Conservation (phyloP, 805 yeast genomes). For the Candida wancherniae region DNA sequence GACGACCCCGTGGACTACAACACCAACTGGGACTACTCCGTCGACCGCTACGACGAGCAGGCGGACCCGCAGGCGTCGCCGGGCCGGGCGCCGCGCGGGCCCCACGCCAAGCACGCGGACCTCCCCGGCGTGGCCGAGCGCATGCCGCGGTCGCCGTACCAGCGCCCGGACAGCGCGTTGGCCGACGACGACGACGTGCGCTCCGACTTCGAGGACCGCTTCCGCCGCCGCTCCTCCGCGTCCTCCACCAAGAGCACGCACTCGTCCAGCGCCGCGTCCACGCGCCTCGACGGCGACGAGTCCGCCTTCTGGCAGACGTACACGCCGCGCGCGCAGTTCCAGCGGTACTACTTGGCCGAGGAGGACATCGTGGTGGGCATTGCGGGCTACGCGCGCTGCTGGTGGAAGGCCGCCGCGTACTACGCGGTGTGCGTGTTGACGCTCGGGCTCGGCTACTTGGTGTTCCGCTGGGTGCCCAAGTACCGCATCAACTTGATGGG, state of each 20-base stretch:
- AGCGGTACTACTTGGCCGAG: constrained; percentile 88
- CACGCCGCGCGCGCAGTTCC: constrained; percentile 46
- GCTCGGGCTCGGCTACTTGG: constrained; percentile 66
- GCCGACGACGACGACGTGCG: constrained; percentile 9
- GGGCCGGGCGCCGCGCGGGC: constrained; percentile 19
- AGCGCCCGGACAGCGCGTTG: constrained; percentile 1
- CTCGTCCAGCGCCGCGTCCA: constrained; percentile 6
- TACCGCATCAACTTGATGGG: constrained; percentile 68
- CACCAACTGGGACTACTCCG: constrained; percentile 67
- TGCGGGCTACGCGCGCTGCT: constrained; percentile 74
- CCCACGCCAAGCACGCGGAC: constrained; percentile 8
- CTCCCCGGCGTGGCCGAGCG: constrained; percentile 7
- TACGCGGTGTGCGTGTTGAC: constrained; percentile 53
- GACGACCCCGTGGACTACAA: constrained; percentile 62
- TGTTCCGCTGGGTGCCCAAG: constrained; percentile 83
- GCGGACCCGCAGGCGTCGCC: too few relatives aligned
- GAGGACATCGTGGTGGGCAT: constrained; percentile 93
- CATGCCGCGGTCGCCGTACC: constrained; percentile 10
- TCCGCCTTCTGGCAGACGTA: constrained; percentile 10
- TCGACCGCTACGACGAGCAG: constrained; percentile 36
- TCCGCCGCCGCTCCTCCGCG: constrained; percentile 21
- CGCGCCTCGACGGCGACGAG: constrained; percentile 6
- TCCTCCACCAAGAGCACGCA: constrained; percentile 6
- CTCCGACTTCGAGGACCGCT: constrained; percentile 21
- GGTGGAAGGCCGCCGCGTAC: constrained; percentile 43